Percentiles rank a stretch among this genome's conserved stretches.
These are phyloP conservation scores for Fusarium succisae DNA, from an alignment of 2,329 filamentous ascomycete species.

Conservation along the genomic window DNA sequence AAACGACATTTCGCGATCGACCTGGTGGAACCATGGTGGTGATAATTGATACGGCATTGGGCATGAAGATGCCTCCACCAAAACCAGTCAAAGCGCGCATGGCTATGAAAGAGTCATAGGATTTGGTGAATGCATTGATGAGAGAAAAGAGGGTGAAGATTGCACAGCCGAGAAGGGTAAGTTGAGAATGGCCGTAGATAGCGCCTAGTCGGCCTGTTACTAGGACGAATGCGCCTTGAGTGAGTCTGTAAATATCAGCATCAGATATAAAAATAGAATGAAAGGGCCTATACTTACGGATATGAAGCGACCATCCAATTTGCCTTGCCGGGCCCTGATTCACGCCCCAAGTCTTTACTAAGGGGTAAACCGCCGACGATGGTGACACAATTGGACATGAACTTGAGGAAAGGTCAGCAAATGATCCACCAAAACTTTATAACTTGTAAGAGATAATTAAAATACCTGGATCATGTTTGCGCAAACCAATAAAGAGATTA, in stretches of 20 bases:
- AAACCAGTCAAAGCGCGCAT: constrained; percentile 57
- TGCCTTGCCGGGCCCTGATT: constrained; percentile 1
- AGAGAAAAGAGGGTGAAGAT: constrained; percentile 56
- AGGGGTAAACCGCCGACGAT: constrained; percentile 5
- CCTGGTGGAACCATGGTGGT: constrained; percentile 59
- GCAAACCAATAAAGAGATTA: constrained; percentile 5
- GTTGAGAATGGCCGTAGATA: constrained; percentile 61
- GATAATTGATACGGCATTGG: constrained; percentile 62
- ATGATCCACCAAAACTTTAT: rapidly evolving
- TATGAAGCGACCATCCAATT: constrained; percentile 26
- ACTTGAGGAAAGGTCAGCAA: not conserved
- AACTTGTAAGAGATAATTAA: rapidly evolving
- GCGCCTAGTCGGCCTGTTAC: constrained; percentile 62
- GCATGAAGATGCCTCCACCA: constrained; percentile 61
- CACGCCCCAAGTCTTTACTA: constrained; percentile 5
- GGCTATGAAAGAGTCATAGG: constrained; percentile 53
- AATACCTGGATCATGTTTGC: constrained; percentile 10
- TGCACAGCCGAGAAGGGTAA: constrained; percentile 53
- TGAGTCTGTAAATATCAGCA: constrained; percentile 47
- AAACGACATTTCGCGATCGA: constrained; percentile 35
- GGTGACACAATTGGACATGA: constrained; percentile 4
- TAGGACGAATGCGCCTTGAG: constrained; percentile 63
- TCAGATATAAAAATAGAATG: rapidly evolving
- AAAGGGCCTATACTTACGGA: not conserved
- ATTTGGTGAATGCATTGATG: constrained; percentile 54